Conservation (phyloP, 306 rosid species). For the Hylodesmum podocarpum region DNA sequence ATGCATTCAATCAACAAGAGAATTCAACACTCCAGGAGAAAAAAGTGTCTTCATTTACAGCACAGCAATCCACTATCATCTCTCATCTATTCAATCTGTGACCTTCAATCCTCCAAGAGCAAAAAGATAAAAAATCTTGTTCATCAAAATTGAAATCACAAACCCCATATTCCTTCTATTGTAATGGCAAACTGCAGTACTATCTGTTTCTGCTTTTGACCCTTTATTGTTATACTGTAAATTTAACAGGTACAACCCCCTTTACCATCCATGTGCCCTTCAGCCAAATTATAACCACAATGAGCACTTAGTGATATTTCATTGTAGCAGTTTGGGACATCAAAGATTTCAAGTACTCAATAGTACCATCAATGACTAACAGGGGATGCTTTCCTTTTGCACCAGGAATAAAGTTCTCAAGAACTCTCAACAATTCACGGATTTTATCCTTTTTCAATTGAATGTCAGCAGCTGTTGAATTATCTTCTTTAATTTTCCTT, state of each 20-base stretch:
- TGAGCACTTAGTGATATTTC: constrained; percentile 29
- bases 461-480: constrained; percentile 30
- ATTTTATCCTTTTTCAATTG: constrained; percentile 53
- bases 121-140: constrained; percentile 44
- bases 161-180: constrained; percentile 34
- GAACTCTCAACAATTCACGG: constrained; percentile 55
- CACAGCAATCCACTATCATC: constrained; percentile 67
- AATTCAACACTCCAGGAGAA: constrained; percentile 43
- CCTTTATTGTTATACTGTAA: constrained; percentile 52
- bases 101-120: constrained; percentile 54
- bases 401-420: constrained; percentile 73
- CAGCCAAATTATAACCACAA: constrained; percentile 11
- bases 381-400: constrained; percentile 77
- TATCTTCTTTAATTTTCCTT: constrained; percentile 13
- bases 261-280: constrained; percentile 30
- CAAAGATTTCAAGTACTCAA: constrained; percentile 68
- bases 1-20: constrained; percentile 63
- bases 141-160: constrained; percentile 44
- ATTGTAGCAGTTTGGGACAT: constrained; percentile 50
- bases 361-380: constrained; percentile 67
- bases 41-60: constrained; percentile 64
- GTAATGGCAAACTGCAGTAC: constrained; percentile 38
- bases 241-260: constrained; percentile 30
- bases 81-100: constrained; percentile 56
- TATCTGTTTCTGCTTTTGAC: constrained; percentile 31